phyloP scores from a whole-genome alignment of 495 filamentous ascomycete species.

The Chaetomium fimeti region DNA sequence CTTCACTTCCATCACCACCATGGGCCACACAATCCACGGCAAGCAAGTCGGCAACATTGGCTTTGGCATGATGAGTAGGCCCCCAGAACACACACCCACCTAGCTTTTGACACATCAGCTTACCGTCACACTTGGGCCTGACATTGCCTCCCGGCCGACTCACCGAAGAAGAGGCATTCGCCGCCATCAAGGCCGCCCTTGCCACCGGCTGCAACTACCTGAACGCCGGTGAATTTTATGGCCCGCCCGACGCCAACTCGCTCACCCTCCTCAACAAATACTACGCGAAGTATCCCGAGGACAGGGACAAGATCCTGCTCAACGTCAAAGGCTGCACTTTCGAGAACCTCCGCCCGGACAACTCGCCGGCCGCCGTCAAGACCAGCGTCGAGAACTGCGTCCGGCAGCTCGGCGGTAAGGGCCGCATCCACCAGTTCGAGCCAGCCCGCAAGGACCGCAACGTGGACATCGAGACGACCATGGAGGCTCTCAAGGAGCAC shows the following conservation, averaged over 20 bases:
- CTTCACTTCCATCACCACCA: background rate
- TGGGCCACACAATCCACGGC: conserved; percentile 41
- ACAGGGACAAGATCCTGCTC: conserved; percentile 63
- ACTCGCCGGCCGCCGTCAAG: conserved; percentile 62
- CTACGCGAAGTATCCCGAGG: conserved; percentile 66
- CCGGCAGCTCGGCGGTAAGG: conserved; percentile 64
- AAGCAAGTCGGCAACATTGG: conserved; percentile 57
- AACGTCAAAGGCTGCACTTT: conserved; percentile 61
- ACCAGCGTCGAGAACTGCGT: conserved; percentile 68
- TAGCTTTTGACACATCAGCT: background rate
- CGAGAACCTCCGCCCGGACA: conserved; percentile 47
- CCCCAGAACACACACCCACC: background rate
- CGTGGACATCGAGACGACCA: conserved; percentile 48
- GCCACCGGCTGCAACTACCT: conserved; percentile 70
- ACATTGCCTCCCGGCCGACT: conserved; percentile 62
- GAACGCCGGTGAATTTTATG: conserved; percentile 84
- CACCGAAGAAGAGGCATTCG: conserved; percentile 61
- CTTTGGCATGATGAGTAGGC: conserved; percentile 57
- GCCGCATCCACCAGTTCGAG: conserved; percentile 81
- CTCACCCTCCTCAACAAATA: conserved; percentile 63
- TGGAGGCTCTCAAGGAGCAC: conserved; percentile 55
- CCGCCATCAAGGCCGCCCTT: conserved; percentile 65
- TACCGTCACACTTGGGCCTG: conserved; percentile 56
- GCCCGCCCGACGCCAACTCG: conserved; percentile 65
- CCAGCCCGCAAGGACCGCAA: conserved; percentile 69